phyloP scores from a whole-genome alignment of 139 green algal genomes.

The Picochlorum sp. region DNA sequence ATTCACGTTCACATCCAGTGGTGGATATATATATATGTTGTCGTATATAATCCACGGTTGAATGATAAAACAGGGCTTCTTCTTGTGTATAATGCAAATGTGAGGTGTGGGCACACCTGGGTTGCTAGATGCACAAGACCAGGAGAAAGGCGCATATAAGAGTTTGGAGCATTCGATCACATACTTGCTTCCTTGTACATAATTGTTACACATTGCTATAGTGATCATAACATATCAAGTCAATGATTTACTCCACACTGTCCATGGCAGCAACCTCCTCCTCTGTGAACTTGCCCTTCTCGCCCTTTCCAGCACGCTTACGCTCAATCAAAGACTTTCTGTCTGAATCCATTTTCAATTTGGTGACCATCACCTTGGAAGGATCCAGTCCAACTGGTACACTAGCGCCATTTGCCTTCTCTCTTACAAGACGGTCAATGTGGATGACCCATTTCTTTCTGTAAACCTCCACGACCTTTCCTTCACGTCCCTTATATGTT shows the following conservation, averaged over 20 bases:
- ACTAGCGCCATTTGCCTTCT: constrained; percentile 97
- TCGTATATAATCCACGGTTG: too few species aligned
- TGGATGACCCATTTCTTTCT: constrained; percentile 99
- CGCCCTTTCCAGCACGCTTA: constrained; percentile 65
- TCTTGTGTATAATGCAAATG: too few species aligned
- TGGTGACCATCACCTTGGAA: constrained; percentile 97
- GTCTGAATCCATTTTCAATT: constrained; percentile 99
- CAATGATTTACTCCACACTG: constrained; percentile 71
- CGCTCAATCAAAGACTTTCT: constrained; percentile 84
- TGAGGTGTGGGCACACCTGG: too few species aligned
- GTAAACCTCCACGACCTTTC: constrained; percentile 70
- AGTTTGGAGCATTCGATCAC: not conserved
- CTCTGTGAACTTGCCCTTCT: constrained; percentile 92
- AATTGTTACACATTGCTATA: not conserved
- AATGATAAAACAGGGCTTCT: too few species aligned
- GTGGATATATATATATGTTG: too few species aligned
- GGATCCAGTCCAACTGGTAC: constrained; percentile 95
- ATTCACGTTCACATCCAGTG: too few species aligned
- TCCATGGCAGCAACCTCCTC: constrained; percentile 80
- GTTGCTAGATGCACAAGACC: too few species aligned
- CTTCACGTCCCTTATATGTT: constrained; percentile 78
- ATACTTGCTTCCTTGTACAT: not conserved
- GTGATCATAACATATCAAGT: not conserved
- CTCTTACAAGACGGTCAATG: constrained; percentile 93
- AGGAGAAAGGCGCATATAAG: too few species aligned